Evolutionary conservation across 805 yeast genomes (phyloP).

Genomic region (Lipomyces spencermartinsiae): DNA sequence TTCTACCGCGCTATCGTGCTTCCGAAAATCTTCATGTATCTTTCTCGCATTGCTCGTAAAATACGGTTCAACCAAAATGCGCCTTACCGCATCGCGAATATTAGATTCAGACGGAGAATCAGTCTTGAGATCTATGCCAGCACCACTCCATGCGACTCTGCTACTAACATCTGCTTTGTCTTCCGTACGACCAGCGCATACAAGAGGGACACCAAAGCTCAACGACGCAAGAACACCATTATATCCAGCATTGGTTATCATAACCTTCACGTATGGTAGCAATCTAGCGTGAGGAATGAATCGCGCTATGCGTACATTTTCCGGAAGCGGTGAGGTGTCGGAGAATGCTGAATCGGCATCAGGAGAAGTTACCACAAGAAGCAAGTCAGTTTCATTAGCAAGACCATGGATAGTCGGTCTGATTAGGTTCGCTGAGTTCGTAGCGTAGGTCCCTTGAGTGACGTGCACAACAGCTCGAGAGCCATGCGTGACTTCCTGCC

Average conservation of each 20-base stretch:
- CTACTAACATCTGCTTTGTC: conserved; percentile 2
- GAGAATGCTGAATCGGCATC: not conserved
- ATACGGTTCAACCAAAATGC: not conserved
- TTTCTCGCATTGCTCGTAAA: not conserved
- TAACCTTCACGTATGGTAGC: not conserved
- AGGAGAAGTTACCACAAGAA: not conserved
- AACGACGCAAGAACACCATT: not conserved
- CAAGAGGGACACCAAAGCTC: not conserved
- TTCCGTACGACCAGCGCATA: conserved; percentile 1
- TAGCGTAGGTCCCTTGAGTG: not conserved
- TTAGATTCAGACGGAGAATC: not conserved
- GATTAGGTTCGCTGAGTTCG: not conserved
- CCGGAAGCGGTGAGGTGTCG: not conserved
- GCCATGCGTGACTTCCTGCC: not conserved
- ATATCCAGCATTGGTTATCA: not conserved
- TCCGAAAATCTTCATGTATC: not conserved
- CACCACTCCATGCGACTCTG: not conserved
- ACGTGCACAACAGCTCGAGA: not conserved
- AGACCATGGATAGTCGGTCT: not conserved
- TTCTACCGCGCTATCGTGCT: not conserved
- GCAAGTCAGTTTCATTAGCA: not conserved
- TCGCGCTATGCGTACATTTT: not conserved
- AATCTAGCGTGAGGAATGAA: not conserved
- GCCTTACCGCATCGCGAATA: not conserved
- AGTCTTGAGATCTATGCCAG: not conserved